A percentile compares a stretch with the other conserved stretches of the same genome.
Conservation (phyloP, 2,329 filamentous ascomycete genomes). For the Drechslerella dactyloides region DNA sequence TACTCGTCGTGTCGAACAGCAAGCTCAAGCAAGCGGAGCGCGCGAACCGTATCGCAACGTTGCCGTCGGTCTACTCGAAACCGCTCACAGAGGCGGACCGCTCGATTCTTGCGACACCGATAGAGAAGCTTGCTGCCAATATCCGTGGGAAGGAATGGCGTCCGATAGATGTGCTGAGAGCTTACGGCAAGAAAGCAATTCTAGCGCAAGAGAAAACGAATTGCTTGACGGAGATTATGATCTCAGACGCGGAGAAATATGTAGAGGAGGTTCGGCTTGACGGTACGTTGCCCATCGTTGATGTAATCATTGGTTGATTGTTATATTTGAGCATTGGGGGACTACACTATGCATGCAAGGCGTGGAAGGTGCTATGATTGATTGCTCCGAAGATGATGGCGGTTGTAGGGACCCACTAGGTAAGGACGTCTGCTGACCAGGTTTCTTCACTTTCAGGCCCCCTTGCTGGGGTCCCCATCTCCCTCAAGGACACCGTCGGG, state of each 20-base stretch:
- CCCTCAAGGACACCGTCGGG: slow-evolving; percentile 79
- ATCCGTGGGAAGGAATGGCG: slow-evolving; percentile 73
- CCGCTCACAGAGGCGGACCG: slow-evolving; percentile 71
- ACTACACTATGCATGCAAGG: too few relatives aligned
- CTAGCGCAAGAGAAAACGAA: slow-evolving; percentile 87
- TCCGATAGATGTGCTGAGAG: slow-evolving; percentile 75
- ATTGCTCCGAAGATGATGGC: too few relatives aligned
- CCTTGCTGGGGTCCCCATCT: slow-evolving; percentile 84
- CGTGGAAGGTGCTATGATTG: too few relatives aligned
- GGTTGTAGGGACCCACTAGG: too few relatives aligned
- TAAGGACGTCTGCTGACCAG: too few relatives aligned
- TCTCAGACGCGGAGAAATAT: slow-evolving; percentile 79
- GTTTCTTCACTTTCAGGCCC: slow-evolving; percentile 67
- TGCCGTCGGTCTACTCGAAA: slow-evolving; percentile 70
- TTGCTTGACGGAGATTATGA: slow-evolving; percentile 84
- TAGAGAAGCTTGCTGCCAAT: slow-evolving; percentile 76
- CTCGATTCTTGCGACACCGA: slow-evolving; percentile 72
- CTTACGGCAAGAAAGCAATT: slow-evolving; percentile 85
- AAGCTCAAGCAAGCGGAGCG: slow-evolving; percentile 80
- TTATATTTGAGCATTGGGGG: too few relatives aligned
- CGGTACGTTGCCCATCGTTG: slow-evolving; percentile 63
- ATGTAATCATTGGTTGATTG: slow-evolving; percentile 58
- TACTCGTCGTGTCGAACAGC: slow-evolving; percentile 62
- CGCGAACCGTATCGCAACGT: slow-evolving; percentile 69
- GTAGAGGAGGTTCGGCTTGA: slow-evolving; percentile 58